phyloP scores from a whole-genome alignment of 2,329 filamentous ascomycete species.

The Parastagonospora avenae region DNA sequence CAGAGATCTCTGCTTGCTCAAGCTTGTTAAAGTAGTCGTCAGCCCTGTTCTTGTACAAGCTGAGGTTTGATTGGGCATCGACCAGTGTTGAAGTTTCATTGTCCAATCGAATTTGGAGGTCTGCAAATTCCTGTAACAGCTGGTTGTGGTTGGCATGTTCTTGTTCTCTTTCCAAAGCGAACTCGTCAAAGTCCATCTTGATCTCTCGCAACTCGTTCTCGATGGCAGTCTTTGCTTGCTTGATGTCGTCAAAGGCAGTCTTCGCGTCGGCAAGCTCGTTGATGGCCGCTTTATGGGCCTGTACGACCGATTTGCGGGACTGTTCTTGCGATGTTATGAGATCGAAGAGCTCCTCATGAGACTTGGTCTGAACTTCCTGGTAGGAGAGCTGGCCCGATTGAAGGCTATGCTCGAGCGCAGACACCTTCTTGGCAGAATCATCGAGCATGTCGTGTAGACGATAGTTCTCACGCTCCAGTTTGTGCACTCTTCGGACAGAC shows the following conservation, averaged over 20 bases:
- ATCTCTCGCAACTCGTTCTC: slow-evolving; percentile 89
- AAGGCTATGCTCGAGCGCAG: slow-evolving; percentile 83
- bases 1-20: slow-evolving; percentile 94
- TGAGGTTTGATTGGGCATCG: slow-evolving; percentile 82
- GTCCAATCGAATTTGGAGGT: slow-evolving; percentile 91
- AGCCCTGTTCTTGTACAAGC: slow-evolving; percentile 86
- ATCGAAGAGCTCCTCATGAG: slow-evolving; percentile 92
- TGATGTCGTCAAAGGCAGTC: slow-evolving; percentile 82
- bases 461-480: slow-evolving; percentile 90
- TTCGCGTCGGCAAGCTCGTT: slow-evolving; percentile 87
- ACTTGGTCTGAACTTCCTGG: slow-evolving; percentile 89
- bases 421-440: slow-evolving; percentile 91
- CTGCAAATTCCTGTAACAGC: slow-evolving; percentile 87
- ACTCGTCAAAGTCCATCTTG: slow-evolving; percentile 81
- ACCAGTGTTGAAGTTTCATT: slow-evolving; percentile 83
- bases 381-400: slow-evolving; percentile 85
- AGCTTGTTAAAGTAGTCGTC: slow-evolving; percentile 98
- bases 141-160: slow-evolving; percentile 87
- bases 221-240: slow-evolving; percentile 75
- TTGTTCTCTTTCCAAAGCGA: slow-evolving; percentile 78
- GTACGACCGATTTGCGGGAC: slow-evolving; percentile 78
- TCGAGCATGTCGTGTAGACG: slow-evolving; percentile 93
- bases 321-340: slow-evolving; percentile 93
- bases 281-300: slow-evolving; percentile 83
- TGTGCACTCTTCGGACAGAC: slow-evolving; percentile 79